These are phyloP conservation scores for Pelagophyceae sp. DNA, from an alignment of 352 stramenopile genomes.

Conservation along the genomic window DNA sequence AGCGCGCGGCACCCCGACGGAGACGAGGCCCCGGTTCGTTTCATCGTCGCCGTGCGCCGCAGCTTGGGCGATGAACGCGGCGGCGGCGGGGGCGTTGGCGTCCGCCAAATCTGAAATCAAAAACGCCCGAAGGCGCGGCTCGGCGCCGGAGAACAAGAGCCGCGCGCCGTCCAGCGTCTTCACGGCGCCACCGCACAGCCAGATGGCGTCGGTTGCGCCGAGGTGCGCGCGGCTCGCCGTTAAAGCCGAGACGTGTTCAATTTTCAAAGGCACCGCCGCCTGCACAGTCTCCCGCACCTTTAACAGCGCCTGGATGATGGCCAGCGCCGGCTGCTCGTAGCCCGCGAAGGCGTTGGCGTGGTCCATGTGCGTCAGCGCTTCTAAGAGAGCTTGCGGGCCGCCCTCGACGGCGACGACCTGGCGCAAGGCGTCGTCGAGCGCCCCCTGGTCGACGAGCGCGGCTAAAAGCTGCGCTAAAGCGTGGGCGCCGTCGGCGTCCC, in stretches of 20 bases:
- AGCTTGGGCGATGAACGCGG: slow-evolving; percentile 15
- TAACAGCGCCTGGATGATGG: slow-evolving; percentile 21
- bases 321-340: background rate
- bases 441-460: slow-evolving; percentile 7
- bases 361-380: slow-evolving; percentile 15
- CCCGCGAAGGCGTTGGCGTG: slow-evolving; percentile 13
- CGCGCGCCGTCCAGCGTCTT: background rate
- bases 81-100: background rate
- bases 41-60: slow-evolving; percentile 14
- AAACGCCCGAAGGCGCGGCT: background rate
- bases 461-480: slow-evolving; percentile 19
- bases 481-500: slow-evolving; percentile 16
- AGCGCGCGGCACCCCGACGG: background rate
- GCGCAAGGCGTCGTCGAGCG: slow-evolving; percentile 9
- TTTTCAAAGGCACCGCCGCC: background rate
- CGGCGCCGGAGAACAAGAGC: background rate
- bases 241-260: slow-evolving; percentile 5
- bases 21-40: slow-evolving; percentile 5
- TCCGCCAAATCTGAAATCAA: background rate
- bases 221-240: background rate
- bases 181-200: background rate
- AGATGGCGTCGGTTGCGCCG: background rate
- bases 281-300: slow-evolving; percentile 3
- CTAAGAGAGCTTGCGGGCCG: slow-evolving; percentile 22
- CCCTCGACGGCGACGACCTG: slow-evolving; percentile 15